These are phyloP conservation scores for Tolypocladium tundrense DNA, from an alignment of 2,329 filamentous ascomycete genomes.

Conservation along the genomic window DNA sequence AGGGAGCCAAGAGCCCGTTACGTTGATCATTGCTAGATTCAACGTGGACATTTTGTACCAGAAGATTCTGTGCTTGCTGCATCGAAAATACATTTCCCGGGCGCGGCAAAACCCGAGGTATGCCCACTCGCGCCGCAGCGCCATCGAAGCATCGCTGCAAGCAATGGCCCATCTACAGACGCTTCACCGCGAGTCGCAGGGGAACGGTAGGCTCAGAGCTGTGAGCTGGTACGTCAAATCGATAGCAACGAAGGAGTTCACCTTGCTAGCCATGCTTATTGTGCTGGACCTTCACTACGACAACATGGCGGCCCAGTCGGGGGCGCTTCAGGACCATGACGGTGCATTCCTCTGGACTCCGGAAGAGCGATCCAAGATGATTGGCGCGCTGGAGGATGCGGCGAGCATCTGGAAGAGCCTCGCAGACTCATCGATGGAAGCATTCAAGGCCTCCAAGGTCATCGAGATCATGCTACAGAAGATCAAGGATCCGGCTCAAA, in stretches of 20 bases:
- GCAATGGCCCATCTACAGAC: constrained; percentile 69
- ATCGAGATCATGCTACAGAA: constrained; percentile 80
- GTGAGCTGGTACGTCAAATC: constrained; percentile 73
- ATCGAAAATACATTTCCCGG: constrained; percentile 74
- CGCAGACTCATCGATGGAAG: constrained; percentile 73
- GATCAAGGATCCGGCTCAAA: constrained; percentile 34
- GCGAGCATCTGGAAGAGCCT: constrained; percentile 72
- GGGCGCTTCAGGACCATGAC: constrained; percentile 27
- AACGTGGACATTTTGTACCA: constrained; percentile 78
- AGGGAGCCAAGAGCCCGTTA: constrained; percentile 69
- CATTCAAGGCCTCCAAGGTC: constrained; percentile 73
- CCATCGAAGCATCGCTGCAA: constrained; percentile 77
- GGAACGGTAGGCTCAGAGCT: constrained; percentile 58
- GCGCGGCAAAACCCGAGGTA: constrained; percentile 73
- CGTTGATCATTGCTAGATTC: constrained; percentile 76
- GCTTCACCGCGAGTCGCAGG: constrained; percentile 63
- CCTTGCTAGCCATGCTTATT: constrained; percentile 77
- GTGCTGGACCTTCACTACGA: constrained; percentile 73
- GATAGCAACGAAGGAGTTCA: constrained; percentile 73
- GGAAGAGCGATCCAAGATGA: constrained; percentile 62
- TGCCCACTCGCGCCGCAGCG: constrained; percentile 70
- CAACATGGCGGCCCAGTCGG: constrained; percentile 34
- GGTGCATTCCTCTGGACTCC: constrained; percentile 45
- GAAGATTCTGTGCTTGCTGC: constrained; percentile 80
- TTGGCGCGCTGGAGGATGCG: constrained; percentile 60